Evolutionary conservation across 106 monocot species (phyloP), one percentile per base, ranked within the genome.

Genomic region (Hemerocallis citrina): DNA sequence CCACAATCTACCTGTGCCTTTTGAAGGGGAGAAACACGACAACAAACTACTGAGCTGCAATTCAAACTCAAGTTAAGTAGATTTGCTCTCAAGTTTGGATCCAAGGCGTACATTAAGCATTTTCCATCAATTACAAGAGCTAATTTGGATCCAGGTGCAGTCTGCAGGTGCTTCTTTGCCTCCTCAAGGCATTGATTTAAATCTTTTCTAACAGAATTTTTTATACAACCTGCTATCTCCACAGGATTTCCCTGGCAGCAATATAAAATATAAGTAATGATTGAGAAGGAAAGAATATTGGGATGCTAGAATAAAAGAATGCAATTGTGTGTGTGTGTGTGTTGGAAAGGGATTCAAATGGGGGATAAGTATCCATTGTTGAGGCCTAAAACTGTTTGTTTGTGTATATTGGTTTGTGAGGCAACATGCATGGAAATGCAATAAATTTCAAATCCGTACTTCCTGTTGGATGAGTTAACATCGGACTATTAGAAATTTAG

Each of bases 91-190:
- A 93, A 71, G 81, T 50, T 79, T 76, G 88, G 88, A 13, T 93
- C 93, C 66, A 93, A 31, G n/a, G 93, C 93, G 85, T 88, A 79
- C 88, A 85, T 88, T 74, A 93, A 74, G 47, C 93, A 93, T 76
- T 88, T 93, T 16, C 93, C 93, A 81, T 93, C 93, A 77, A 93
- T 93, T 65, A 93, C 64, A 61, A 93, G 82, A 12, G 88, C 76
- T 63, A 84, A 72, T 57, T 82, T 93, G 39, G 76, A n/a, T 49
- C 57, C 72, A 10, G 75, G 59, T 20, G 59, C 28, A 51, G 74
- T 59, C 65, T 49, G 70, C 28, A 72, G 49, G 64, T 42, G 66
- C 10, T 66, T 57, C 19, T 79, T 75, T 25, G 85, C 88, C 67
- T 82, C 88, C 68, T 88, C 81, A 49, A 88, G 84, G 37, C 68